Base-by-base conservation (phyloP, 73 alveolate genomes). In the Uronychia binucleata region DNA sequence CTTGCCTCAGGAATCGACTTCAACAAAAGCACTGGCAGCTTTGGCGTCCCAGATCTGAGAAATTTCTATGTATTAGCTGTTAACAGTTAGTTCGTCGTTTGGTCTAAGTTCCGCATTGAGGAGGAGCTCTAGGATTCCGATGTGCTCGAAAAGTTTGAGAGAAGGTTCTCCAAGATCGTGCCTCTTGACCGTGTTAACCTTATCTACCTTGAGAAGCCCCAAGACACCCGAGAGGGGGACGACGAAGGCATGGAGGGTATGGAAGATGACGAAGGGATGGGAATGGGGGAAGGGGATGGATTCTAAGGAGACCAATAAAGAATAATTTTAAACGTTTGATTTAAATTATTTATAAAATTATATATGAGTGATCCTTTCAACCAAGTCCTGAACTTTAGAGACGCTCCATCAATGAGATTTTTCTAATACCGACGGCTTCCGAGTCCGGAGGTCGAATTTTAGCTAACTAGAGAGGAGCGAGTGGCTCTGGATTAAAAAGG, bases 111-210 rank as follows among this genome's bases (percentile, higher is more conserved):
- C 25, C 34, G 34, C 33, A 81, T 58, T 83, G 90, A 83, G 33
- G 78, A 34, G 34, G 59, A 57, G 27, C 58, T 74, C 32, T 33
- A 33, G 60, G 90, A 83, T 26, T 33, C 83, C 25, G 90, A 83
- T 31, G 74, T 83, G n/a, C 59, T 75, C 26, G 90, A 83, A 83
- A 83, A 74, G 77, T 33, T 75, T 29, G 90, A 83, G 90, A 83
- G 74, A 34, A 67, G 90, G 78, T 83, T 75, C 31, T 80, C 83
- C 8, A 83, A 83, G 31, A 67, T 81, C 1, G 30, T 83, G 26
- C 90, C 90, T 13, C 29, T 83, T 19, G 90, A 83, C 26, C 34
- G 90, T 34, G 74, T 83, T 33, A 83, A 83, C 75, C 84, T 83
- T 74, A 75, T 83, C 0, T 46, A 46, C 67, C 67, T 46, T 11